A percentile compares a stretch with the other conserved stretches of the same genome.
Conservation (phyloP, 2,329 filamentous ascomycete genomes). For the Claviceps sp. region DNA sequence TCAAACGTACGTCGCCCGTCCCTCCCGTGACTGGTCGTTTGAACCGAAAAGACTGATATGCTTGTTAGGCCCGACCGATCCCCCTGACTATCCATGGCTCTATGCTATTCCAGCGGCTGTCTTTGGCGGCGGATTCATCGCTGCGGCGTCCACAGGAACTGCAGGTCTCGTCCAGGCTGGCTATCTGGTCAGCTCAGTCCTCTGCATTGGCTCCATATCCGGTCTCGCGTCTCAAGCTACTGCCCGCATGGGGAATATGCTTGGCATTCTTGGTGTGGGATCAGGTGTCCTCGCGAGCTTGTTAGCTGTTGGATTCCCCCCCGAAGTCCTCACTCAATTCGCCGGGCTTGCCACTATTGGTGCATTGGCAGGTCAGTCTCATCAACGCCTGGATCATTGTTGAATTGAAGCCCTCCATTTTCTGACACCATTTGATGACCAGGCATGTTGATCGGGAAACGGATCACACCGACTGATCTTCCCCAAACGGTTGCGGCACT, state of each 20-base stretch:
- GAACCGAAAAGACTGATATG: background rate
- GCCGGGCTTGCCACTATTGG: slow-evolving; percentile 62
- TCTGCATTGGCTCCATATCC: slow-evolving; percentile 76
- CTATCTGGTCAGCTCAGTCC: slow-evolving; percentile 69
- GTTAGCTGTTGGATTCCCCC: slow-evolving; percentile 65
- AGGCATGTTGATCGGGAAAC: slow-evolving; percentile 65
- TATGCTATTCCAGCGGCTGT: slow-evolving; percentile 65
- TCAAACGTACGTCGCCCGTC: slow-evolving; percentile 42
- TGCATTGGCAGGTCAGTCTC: slow-evolving; percentile 40
- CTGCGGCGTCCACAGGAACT: slow-evolving; percentile 67
- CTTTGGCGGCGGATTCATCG: slow-evolving; percentile 71
- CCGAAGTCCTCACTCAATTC: slow-evolving; percentile 69
- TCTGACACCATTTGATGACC: slow-evolving; percentile 6
- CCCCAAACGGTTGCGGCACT: slow-evolving; percentile 82
- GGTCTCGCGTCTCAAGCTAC: slow-evolving; percentile 71
- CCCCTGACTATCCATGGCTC: slow-evolving; percentile 77
- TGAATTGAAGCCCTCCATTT: background rate
- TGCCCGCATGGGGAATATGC: slow-evolving; percentile 70
- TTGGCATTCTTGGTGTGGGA: slow-evolving; percentile 75
- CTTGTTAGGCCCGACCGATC: slow-evolving; percentile 56
- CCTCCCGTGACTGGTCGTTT: slow-evolving; percentile 7
- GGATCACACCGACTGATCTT: slow-evolving; percentile 77
- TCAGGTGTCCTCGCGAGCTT: slow-evolving; percentile 75
- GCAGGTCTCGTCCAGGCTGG: slow-evolving; percentile 77
- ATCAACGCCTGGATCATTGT: slow-evolving; percentile 3